phyloP scores from a whole-genome alignment of 306 rosid species.

The Pachyrhizus erosus region DNA sequence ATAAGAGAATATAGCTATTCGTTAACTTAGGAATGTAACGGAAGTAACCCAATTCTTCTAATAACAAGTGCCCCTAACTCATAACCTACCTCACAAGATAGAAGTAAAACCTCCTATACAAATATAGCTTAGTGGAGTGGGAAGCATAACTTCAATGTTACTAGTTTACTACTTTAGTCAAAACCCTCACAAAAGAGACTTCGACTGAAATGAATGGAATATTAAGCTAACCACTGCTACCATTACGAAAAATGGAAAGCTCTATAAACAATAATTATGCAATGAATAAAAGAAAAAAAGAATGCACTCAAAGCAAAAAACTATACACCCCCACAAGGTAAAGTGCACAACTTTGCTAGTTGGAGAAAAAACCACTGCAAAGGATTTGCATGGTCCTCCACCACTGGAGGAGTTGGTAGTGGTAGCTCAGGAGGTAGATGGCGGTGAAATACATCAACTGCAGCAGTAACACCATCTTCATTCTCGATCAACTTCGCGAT shows the following conservation, averaged over 20 bases:
- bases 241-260: background rate
- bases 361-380: constrained; percentile 66
- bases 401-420: constrained; percentile 57
- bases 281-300: constrained; percentile 32
- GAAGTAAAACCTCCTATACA: background rate
- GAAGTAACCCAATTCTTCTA: background rate
- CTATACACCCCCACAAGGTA: constrained; percentile 69
- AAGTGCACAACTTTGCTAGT: constrained; percentile 63
- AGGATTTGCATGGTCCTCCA: constrained; percentile 53
- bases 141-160: background rate
- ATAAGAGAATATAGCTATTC: background rate
- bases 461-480: constrained; percentile 85
- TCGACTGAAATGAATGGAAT: constrained; percentile 59
- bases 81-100: background rate
- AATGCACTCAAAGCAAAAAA: background rate
- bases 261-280: background rate
- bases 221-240: constrained; percentile 28
- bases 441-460: constrained; percentile 80
- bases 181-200: constrained; percentile 38
- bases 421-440: constrained; percentile 79
- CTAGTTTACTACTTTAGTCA: background rate
- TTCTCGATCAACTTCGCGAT: constrained; percentile 67
- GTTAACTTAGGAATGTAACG: background rate
- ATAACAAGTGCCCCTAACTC: background rate
- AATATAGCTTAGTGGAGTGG: background rate